These are phyloP conservation scores for Saturnispora quitensis DNA, from an alignment of 805 yeast species.

Conservation along the genomic window DNA sequence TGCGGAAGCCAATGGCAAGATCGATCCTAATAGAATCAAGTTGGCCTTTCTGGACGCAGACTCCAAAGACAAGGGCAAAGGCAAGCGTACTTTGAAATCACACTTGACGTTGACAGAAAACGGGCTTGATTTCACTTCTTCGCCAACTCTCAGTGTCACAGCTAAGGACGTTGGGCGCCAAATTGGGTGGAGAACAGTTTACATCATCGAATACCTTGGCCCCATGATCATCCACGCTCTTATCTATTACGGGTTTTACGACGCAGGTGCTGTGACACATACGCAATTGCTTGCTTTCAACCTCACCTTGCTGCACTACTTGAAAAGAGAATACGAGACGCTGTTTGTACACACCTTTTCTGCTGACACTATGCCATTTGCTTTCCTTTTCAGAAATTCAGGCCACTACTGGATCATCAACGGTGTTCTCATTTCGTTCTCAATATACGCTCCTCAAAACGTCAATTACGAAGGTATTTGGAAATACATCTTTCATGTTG, in stretches of 20 bases:
- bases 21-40: slow-evolving; percentile 45
- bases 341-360: slow-evolving; percentile 78
- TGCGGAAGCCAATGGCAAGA: slow-evolving; percentile 29
- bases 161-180: slow-evolving; percentile 93
- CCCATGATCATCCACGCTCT: slow-evolving; percentile 77
- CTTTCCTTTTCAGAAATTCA: slow-evolving; percentile 81
- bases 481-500: slow-evolving; percentile 36
- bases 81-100: slow-evolving; percentile 36
- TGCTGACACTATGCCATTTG: slow-evolving; percentile 83
- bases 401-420: slow-evolving; percentile 90
- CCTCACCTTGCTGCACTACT: slow-evolving; percentile 63
- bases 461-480: slow-evolving; percentile 15
- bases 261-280: slow-evolving; percentile 33
- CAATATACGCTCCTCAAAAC: slow-evolving; percentile 25
- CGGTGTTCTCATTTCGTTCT: slow-evolving; percentile 41
- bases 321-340: slow-evolving; percentile 86
- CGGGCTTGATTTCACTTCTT: slow-evolving; percentile 28
- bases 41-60: slow-evolving; percentile 33
- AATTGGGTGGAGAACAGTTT: slow-evolving; percentile 88
- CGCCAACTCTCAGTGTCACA: slow-evolving; percentile 36
- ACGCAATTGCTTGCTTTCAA: slow-evolving; percentile 47
- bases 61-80: slow-evolving; percentile 23
- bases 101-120: slow-evolving; percentile 38
- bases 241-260: slow-evolving; percentile 40
- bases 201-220: slow-evolving; percentile 78